Evolutionary conservation across 805 yeast genomes (phyloP).

Genomic region (Debaryomyces castellii): DNA sequence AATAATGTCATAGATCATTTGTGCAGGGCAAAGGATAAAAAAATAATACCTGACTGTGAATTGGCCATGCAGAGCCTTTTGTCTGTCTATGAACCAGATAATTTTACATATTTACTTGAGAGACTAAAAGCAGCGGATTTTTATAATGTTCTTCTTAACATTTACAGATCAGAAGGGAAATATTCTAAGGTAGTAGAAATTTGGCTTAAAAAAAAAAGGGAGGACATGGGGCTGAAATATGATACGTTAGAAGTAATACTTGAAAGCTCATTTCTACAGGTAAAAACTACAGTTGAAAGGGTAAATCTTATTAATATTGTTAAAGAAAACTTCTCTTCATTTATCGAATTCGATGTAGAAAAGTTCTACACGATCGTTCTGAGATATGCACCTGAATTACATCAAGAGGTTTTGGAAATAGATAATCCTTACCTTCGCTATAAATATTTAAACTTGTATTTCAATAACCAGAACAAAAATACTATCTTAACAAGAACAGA

Average conservation of each 20-base stretch:
- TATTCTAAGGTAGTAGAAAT: conserved; percentile 54
- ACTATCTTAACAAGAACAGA: conserved; percentile 8
- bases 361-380: conserved; percentile 38
- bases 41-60: conserved; percentile 60
- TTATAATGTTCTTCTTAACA: conserved; percentile 54
- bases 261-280: conserved; percentile 19
- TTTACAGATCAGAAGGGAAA: conserved; percentile 55
- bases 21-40: conserved; percentile 38
- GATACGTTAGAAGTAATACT: conserved; percentile 22
- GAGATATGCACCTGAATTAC: conserved; percentile 37
- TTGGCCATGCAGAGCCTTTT: conserved; percentile 72
- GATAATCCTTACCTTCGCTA: conserved; percentile 22
- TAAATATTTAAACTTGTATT: conserved; percentile 32
- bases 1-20: conserved; percentile 48
- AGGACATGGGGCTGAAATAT: conserved; percentile 7
- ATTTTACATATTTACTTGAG: conserved; percentile 47
- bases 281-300: conserved; percentile 17
- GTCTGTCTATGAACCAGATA: conserved; percentile 61
- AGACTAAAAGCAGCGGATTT: conserved; percentile 56
- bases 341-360: conserved; percentile 26
- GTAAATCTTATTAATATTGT: conserved; percentile 22
- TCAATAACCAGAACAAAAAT: conserved; percentile 9
- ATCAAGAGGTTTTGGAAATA: conserved; percentile 32
- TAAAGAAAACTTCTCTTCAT: conserved; percentile 20
- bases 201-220: conserved; percentile 40